Percentiles rank a stretch among this genome's conserved stretches.
Evolutionary conservation across 2,329 filamentous ascomycete genomes (phyloP).

Genomic region (Phaeosphaeriaceae sp.): DNA sequence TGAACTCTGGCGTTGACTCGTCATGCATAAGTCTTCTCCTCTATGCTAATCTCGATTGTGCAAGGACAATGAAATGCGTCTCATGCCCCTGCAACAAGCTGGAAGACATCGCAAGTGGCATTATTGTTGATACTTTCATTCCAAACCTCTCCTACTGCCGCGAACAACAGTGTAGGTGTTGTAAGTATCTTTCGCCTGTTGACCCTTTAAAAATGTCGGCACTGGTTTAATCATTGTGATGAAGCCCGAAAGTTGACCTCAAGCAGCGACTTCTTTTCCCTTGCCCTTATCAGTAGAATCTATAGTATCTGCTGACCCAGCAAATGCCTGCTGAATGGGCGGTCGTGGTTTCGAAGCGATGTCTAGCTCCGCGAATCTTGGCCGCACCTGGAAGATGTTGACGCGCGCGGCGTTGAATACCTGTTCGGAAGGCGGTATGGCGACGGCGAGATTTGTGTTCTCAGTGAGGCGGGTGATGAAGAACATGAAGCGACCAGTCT

Average conservation of each 20-base stretch:
- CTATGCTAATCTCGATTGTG: too few species aligned
- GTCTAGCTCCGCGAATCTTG: constrained; percentile 76
- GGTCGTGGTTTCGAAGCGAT: constrained; percentile 51
- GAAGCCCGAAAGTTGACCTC: neutral
- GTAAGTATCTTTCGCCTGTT: neutral
- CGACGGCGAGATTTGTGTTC: constrained; percentile 94
- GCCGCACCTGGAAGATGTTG: constrained; percentile 86
- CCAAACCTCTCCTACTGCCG: too few species aligned
- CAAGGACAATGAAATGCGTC: too few species aligned
- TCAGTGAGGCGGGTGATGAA: constrained; percentile 96
- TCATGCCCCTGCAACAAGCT: too few species aligned
- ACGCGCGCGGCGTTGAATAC: constrained; percentile 89
- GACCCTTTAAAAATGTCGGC: neutral
- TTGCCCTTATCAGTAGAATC: constrained; percentile 27
- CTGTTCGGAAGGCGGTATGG: constrained; percentile 89
- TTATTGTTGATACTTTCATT: too few species aligned
- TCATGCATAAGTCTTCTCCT: too few species aligned
- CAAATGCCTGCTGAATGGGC: constrained; percentile 47
- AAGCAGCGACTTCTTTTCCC: constrained; percentile 22
- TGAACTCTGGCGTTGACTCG: too few species aligned
- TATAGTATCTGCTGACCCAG: constrained; percentile 39
- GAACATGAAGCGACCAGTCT: constrained; percentile 83
- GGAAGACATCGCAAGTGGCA: too few species aligned
- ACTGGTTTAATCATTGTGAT: neutral
- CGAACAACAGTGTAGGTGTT: too few species aligned